Conservation (phyloP, 2,329 filamentous ascomycete species). For the Bipolaris bicolor region DNA sequence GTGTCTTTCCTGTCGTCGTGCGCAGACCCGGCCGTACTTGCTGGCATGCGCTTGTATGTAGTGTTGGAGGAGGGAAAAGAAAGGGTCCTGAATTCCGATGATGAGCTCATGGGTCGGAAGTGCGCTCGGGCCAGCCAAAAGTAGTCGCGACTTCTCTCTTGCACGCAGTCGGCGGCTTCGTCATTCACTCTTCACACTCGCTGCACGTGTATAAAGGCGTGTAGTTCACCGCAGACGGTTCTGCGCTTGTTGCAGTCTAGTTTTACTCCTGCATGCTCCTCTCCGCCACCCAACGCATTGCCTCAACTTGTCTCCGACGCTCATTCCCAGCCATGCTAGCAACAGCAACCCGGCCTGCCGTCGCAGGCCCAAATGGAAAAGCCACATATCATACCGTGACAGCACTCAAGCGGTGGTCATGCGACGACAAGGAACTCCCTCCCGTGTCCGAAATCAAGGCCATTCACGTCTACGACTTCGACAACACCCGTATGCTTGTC, state of each 20-base stretch:
- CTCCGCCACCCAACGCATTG: slow-evolving; percentile 26
- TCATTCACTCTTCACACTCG: slow-evolving; percentile 9
- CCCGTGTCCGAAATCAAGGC: slow-evolving; percentile 72
- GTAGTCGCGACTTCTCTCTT: slow-evolving; percentile 20
- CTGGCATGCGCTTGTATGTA: slow-evolving; percentile 36
- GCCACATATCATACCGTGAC: slow-evolving; percentile 65
- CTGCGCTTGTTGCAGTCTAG: background rate
- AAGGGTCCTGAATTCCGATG: slow-evolving; percentile 2
- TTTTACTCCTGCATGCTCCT: slow-evolving; percentile 33
- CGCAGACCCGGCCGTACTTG: slow-evolving; percentile 17
- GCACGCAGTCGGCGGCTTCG: slow-evolving; percentile 3
- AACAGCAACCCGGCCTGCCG: slow-evolving; percentile 39
- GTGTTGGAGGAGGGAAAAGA: slow-evolving; percentile 3
- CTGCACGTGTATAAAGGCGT: slow-evolving; percentile 10
- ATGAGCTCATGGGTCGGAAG: slow-evolving; percentile 25
- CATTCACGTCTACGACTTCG: slow-evolving; percentile 96
- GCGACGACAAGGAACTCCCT: slow-evolving; percentile 75
- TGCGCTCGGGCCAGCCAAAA: slow-evolving; percentile 26
- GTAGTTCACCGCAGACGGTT: background rate
- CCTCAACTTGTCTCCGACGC: slow-evolving; percentile 23
- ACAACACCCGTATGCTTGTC: slow-evolving; percentile 78
- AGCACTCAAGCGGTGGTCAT: slow-evolving; percentile 82
- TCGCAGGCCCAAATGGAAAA: slow-evolving; percentile 36
- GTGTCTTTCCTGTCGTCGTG: slow-evolving; percentile 32
- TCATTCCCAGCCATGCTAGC: slow-evolving; percentile 42